Percentiles rank a stretch among this genome's conserved stretches.
Evolutionary conservation across 1,284 basidiomycete genomes (phyloP).

Genomic region (Heterobasidion occidentale): DNA sequence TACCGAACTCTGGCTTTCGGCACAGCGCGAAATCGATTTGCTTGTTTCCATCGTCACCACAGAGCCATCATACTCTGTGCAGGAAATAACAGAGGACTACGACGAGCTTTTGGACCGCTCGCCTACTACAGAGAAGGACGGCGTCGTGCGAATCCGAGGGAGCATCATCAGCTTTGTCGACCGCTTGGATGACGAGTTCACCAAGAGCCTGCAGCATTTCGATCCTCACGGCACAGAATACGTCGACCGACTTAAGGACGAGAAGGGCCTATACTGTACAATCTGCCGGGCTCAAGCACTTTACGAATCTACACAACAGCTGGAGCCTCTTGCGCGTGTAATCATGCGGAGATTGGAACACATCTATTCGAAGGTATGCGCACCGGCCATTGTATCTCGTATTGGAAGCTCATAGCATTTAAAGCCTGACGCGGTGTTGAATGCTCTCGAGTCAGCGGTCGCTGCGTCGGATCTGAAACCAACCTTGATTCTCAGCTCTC

Average conservation of each 20-base stretch:
- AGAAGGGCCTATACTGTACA: slow-evolving; percentile 89
- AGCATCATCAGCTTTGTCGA: slow-evolving; percentile 95
- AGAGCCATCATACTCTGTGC: slow-evolving; percentile 75
- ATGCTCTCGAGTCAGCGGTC: slow-evolving; percentile 77
- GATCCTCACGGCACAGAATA: slow-evolving; percentile 99
- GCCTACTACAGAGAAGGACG: slow-evolving; percentile 63
- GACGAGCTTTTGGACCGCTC: slow-evolving; percentile 86
- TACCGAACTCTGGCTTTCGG: slow-evolving; percentile 84
- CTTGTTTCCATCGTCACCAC: slow-evolving; percentile 73
- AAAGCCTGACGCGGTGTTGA: slow-evolving; percentile 89
- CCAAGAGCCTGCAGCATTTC: slow-evolving; percentile 94
- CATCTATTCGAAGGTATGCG: slow-evolving; percentile 88
- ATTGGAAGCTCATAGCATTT: slow-evolving; percentile 6
- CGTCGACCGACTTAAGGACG: slow-evolving; percentile 92
- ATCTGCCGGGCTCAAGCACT: slow-evolving; percentile 90
- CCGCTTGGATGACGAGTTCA: slow-evolving; percentile 97
- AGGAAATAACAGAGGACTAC: slow-evolving; percentile 87
- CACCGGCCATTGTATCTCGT: slow-evolving; percentile 2
- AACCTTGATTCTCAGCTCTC: slow-evolving; percentile 46
- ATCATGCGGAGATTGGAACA: slow-evolving; percentile 96
- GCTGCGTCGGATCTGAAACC: slow-evolving; percentile 50
- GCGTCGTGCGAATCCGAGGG: slow-evolving; percentile 77
- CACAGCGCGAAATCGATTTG: slow-evolving; percentile 85
- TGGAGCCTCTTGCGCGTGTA: slow-evolving; percentile 79
- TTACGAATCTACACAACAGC: slow-evolving; percentile 76